Conservation (phyloP, 192 early-diverging fungal genomes). For the Backusella tarrabulga region DNA sequence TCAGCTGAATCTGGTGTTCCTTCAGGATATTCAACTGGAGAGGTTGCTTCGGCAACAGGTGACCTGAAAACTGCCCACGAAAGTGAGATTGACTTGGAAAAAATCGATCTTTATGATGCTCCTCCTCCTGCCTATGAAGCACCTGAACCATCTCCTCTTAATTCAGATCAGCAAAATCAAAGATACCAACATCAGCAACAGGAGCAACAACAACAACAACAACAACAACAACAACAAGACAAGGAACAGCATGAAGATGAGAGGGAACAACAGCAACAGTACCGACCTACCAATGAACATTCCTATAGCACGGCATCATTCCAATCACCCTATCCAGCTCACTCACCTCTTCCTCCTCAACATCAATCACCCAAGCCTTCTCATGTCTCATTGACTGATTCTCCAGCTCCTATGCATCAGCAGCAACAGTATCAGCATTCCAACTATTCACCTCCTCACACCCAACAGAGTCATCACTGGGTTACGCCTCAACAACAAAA, state of each 20-base stretch:
- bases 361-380: conserved; percentile 5
- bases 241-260: not conserved
- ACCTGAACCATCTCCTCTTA: not conserved
- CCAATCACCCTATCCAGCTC: conserved; percentile 15
- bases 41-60: not conserved
- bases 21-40: not conserved
- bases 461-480: not conserved
- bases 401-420: conserved; percentile 10
- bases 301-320: not conserved
- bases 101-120: conserved; percentile 6
- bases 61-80: not conserved
- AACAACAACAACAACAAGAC: not conserved
- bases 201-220: not conserved
- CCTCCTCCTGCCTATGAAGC: conserved; percentile 12
- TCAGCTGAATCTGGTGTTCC: not conserved
- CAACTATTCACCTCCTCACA: conserved; percentile 9
- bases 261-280: not conserved
- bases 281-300: not conserved
- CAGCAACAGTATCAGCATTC: not conserved
- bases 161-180: not conserved
- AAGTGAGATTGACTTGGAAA: not conserved
- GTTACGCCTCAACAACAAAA: not conserved
- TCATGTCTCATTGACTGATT: not conserved
- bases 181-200: conserved; percentile 6
- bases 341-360: conserved; percentile 4